Evolutionary conservation across 306 rosid species (phyloP).

Genomic region (Dryas drummondii): DNA sequence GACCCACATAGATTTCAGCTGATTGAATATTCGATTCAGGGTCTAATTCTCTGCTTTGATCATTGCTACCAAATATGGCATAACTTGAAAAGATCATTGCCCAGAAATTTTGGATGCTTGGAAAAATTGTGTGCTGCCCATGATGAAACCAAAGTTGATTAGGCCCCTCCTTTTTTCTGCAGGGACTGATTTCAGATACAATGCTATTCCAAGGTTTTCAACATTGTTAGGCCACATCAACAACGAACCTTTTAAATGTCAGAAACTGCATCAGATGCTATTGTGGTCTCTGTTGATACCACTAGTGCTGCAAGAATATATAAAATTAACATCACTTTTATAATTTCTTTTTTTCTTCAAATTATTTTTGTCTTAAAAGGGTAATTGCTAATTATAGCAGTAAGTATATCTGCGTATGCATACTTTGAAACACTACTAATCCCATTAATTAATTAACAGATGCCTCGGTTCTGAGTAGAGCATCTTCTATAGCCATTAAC

Average conservation of each 20-base stretch:
- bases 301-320: conserved; percentile 14
- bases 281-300: conserved; percentile 3
- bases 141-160: not conserved
- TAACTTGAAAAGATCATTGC: not conserved
- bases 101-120: not conserved
- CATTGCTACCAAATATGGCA: not conserved
- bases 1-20: not conserved
- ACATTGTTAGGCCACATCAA: conserved; percentile 6
- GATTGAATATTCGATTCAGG: not conserved
- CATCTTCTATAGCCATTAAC: not conserved
- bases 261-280: conserved; percentile 22
- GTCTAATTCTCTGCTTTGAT: not conserved
- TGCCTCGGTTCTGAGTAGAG: conserved; percentile 2
- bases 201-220: not conserved
- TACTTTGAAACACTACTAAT: too few species aligned
- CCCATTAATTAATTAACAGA: not conserved
- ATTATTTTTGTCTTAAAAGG: not conserved
- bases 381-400: too few species aligned
- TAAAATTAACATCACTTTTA: not conserved
- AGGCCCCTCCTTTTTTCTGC: not conserved
- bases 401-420: too few species aligned
- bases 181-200: not conserved
- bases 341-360: not conserved
- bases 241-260: conserved; percentile 12
- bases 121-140: not conserved